Evolutionary conservation across 352 stramenopile genomes (phyloP).

Genomic region (Nothophytophthora sp.): DNA sequence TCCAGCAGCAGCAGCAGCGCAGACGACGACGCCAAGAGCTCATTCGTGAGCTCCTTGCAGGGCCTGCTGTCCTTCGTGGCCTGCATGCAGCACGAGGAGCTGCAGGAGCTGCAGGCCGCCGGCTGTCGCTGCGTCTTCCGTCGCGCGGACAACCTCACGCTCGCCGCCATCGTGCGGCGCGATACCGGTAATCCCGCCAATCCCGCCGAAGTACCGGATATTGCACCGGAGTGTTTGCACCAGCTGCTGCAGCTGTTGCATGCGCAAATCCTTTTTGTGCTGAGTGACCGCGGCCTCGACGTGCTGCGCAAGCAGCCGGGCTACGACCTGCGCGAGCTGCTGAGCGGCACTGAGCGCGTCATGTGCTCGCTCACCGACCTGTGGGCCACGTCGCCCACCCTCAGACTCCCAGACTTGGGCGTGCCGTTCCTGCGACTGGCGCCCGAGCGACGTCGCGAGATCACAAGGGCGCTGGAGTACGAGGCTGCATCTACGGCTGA

Average conservation of each 20-base stretch:
- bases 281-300: conserved; percentile 62
- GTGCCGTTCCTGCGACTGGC: conserved; percentile 53
- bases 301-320: conserved; percentile 56
- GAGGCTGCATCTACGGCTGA: conserved; percentile 19
- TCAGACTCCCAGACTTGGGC: conserved; percentile 49
- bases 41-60: conserved; percentile 67
- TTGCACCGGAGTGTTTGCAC: conserved; percentile 38
- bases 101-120: conserved; percentile 45
- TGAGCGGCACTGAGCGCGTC: conserved; percentile 61
- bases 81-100: conserved; percentile 58
- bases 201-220: conserved; percentile 1
- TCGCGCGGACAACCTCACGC: conserved; percentile 49
- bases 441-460: conserved; percentile 35
- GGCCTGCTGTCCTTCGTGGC: conserved; percentile 61
- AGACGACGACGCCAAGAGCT: conserved; percentile 31
- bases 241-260: conserved; percentile 54
- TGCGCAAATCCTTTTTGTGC: conserved; percentile 59
- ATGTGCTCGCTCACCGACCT: conserved; percentile 40
- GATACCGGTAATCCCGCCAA: conserved; percentile 3
- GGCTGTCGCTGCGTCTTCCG: conserved; percentile 50
- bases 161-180: conserved; percentile 46
- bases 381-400: conserved; percentile 38
- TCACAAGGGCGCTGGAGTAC: conserved; percentile 50
- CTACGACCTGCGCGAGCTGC: conserved; percentile 73
- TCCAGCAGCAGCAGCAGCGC: conserved; percentile 6